Evolutionary conservation across 2,329 filamentous ascomycete genomes (phyloP).

Genomic region (Thielaviopsis punctulata): DNA sequence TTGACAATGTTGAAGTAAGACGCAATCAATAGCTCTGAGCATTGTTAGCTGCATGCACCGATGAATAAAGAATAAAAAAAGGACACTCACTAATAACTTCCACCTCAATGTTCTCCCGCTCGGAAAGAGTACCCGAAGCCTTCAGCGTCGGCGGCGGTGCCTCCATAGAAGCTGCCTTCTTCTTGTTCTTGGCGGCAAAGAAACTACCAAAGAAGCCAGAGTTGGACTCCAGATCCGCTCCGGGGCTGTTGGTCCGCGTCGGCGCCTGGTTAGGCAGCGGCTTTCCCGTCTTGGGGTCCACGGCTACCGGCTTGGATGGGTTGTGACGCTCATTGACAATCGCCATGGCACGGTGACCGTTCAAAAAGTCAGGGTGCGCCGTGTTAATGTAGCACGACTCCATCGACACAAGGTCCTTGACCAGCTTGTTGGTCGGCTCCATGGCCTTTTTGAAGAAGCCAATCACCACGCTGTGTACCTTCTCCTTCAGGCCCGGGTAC

Average conservation of each 20-base stretch:
- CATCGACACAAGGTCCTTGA: constrained; percentile 84
- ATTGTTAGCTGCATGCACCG: constrained; percentile 1
- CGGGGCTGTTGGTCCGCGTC: constrained; percentile 59
- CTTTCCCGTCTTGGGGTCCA: constrained; percentile 97
- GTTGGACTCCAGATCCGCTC: constrained; percentile 39
- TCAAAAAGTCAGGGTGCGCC: constrained; percentile 92
- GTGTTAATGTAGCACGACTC: constrained; percentile 97
- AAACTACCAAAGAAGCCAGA: constrained; percentile 94
- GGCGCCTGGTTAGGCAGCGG: constrained; percentile 56
- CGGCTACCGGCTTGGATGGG: constrained; percentile 69
- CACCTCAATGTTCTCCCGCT: constrained; percentile 88
- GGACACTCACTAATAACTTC: constrained; percentile 79
- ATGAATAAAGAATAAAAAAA: background rate
- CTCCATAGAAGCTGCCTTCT: constrained; percentile 99
- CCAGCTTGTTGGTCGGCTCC: constrained; percentile 95
- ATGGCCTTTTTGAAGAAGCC: constrained; percentile 95
- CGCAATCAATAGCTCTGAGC: constrained; percentile 71
- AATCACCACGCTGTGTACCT: constrained; percentile 85
- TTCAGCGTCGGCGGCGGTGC: constrained; percentile 82
- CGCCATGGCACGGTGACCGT: constrained; percentile 94
- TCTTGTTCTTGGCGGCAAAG: constrained; percentile 99
- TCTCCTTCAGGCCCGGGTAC: constrained; percentile 91
- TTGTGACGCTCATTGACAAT: constrained; percentile 89
- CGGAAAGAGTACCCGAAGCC: constrained; percentile 80
- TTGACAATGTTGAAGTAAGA: constrained; percentile 98